Evolutionary conservation across 2,329 filamentous ascomycete genomes (phyloP).

Genomic region (Alternaria dauci): DNA sequence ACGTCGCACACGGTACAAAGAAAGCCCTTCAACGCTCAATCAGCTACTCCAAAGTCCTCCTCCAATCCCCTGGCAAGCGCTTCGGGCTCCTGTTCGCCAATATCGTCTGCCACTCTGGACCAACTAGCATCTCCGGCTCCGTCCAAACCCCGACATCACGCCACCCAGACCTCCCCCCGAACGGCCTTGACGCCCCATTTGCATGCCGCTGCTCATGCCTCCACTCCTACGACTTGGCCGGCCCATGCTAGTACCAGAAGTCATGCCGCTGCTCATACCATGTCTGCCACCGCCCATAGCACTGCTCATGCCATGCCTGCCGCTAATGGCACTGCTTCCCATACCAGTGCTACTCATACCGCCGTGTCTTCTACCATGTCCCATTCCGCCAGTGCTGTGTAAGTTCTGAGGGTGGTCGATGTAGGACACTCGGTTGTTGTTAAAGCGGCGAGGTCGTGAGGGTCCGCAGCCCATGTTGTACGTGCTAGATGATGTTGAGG

Average conservation of each 20-base stretch:
- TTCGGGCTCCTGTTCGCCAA: neutral
- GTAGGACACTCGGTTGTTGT: neutral
- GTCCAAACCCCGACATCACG: conserved; percentile 2
- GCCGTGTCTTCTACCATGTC: neutral
- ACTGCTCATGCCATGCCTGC: neutral
- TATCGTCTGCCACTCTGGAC: neutral
- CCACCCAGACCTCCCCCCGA: conserved; percentile 5
- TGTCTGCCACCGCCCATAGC: neutral
- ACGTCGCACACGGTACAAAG: no score
- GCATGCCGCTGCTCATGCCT: neutral
- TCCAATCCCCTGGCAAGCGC: neutral
- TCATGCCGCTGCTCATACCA: neutral
- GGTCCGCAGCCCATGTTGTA: conserved; percentile 7
- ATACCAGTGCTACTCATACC: neutral
- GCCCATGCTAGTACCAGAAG: neutral
- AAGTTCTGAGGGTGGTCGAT: neutral
- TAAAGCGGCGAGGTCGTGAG: conserved; percentile 23
- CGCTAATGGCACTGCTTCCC: neutral
- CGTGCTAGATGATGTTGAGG: neutral
- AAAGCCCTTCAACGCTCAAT: no score
- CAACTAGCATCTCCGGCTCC: conserved; percentile 13
- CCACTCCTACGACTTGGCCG: neutral
- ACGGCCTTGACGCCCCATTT: neutral
- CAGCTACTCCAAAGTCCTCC: neutral
- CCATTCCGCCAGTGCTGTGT: neutral